Conservation (phyloP, 257 asterid species). For the Nicotiana paniculata region DNA sequence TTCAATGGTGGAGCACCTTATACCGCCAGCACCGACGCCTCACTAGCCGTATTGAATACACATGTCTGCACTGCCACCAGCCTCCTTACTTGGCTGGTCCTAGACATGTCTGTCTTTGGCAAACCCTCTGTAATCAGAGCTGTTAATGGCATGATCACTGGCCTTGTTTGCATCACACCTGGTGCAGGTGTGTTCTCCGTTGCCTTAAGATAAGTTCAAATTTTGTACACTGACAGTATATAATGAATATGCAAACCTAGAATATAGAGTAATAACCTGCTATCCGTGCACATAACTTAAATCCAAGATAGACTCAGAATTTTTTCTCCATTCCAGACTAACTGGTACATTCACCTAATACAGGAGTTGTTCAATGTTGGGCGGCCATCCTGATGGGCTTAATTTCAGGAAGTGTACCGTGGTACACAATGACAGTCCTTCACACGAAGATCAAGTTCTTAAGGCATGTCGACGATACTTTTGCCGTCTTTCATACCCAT, state of each 20-base stretch:
- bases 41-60: constrained; percentile 54
- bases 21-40: constrained; percentile 27
- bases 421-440: constrained; percentile 36
- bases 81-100: constrained; percentile 44
- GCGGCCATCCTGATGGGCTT: constrained; percentile 33
- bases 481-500: constrained; percentile 49
- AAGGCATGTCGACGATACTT: constrained; percentile 36
- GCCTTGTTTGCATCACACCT: constrained; percentile 54
- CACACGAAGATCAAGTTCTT: constrained; percentile 22
- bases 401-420: constrained; percentile 31
- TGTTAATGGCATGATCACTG: constrained; percentile 46
- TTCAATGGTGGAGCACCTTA: constrained; percentile 66
- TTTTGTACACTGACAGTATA: not conserved
- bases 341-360: not conserved
- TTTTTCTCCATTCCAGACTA: not conserved
- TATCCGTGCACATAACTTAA: too few species aligned
- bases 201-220: not conserved
- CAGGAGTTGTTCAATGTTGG: constrained; percentile 39
- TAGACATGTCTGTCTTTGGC: constrained; percentile 32
- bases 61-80: constrained; percentile 54
- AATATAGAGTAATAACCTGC: not conserved
- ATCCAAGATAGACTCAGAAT: too few species aligned
- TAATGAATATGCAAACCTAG: not conserved
- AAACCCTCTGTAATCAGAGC: constrained; percentile 50
- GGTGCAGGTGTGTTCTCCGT: constrained; percentile 34